phyloP scores from a whole-genome alignment of 768 basidiomycete species.

The Suillus plorans region DNA sequence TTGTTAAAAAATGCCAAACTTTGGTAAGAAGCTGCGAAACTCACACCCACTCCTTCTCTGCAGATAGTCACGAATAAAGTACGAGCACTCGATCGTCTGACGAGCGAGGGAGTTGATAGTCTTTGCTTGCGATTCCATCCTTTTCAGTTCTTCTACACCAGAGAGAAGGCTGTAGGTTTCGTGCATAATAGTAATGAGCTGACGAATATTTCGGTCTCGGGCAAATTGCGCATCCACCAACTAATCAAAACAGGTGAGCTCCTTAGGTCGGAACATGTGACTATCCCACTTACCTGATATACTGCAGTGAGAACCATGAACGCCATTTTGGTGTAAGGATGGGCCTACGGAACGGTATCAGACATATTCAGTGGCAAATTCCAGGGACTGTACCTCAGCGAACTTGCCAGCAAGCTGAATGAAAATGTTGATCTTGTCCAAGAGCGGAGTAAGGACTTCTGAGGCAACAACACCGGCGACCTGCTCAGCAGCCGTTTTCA shows the following conservation, averaged over 20 bases:
- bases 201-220: constrained; percentile 5
- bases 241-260: neutral
- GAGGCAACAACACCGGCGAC: neutral
- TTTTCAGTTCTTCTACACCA: constrained; percentile 6
- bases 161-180: constrained; percentile 11
- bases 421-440: constrained; percentile 11
- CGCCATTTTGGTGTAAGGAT: constrained; percentile 16
- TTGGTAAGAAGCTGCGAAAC: constrained; percentile 4
- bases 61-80: constrained; percentile 29
- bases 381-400: constrained; percentile 6
- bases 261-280: neutral
- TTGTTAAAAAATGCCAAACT: neutral
- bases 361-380: neutral
- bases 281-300: constrained; percentile 1
- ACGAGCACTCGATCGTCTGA: constrained; percentile 30
- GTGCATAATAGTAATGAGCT: constrained; percentile 8
- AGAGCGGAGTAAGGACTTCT: constrained; percentile 7
- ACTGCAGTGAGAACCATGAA: constrained; percentile 3
- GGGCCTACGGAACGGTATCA: constrained; percentile 9
- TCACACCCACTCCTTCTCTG: constrained; percentile 20
- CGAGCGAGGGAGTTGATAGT: constrained; percentile 13
- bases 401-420: constrained; percentile 3
- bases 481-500: neutral
- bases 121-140: constrained; percentile 7
- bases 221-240: constrained; percentile 2